Conservation (phyloP, 495 filamentous ascomycete genomes). For the Hypoxylon subgilvum region DNA sequence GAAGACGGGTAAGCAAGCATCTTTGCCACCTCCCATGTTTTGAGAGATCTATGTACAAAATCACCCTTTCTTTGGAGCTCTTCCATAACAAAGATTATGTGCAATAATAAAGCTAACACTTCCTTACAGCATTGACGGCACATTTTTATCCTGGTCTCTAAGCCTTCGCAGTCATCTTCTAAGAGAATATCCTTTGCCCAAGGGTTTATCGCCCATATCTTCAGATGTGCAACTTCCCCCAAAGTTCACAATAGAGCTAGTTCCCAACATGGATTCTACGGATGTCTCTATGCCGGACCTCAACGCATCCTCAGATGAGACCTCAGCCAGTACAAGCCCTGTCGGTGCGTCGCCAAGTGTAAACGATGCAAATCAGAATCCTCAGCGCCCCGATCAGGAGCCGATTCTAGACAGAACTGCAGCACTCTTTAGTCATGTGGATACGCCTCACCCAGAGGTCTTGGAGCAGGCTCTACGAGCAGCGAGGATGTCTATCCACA, state of each 20-base stretch:
- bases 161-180: conserved; percentile 70
- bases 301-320: not conserved
- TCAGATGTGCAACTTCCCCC: conserved; percentile 77
- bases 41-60: too few species aligned
- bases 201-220: conserved; percentile 70
- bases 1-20: conserved; percentile 74
- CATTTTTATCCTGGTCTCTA: conserved; percentile 77
- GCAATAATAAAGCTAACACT: conserved; percentile 8
- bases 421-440: conserved; percentile 35
- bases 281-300: conserved; percentile 25
- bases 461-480: conserved; percentile 15
- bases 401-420: conserved; percentile 30
- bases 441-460: conserved; percentile 8
- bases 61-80: not conserved
- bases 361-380: too few species aligned
- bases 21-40: not conserved
- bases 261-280: conserved; percentile 26
- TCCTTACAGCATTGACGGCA: conserved; percentile 68
- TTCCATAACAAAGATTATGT: not conserved
- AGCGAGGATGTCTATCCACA: conserved; percentile 28
- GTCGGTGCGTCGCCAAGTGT: not conserved
- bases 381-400: not conserved
- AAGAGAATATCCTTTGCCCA: conserved; percentile 69
- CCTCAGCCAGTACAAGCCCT: not conserved
- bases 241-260: conserved; percentile 72